Evolutionary conservation across 306 rosid species (phyloP).

Genomic region (Pueraria montana): DNA sequence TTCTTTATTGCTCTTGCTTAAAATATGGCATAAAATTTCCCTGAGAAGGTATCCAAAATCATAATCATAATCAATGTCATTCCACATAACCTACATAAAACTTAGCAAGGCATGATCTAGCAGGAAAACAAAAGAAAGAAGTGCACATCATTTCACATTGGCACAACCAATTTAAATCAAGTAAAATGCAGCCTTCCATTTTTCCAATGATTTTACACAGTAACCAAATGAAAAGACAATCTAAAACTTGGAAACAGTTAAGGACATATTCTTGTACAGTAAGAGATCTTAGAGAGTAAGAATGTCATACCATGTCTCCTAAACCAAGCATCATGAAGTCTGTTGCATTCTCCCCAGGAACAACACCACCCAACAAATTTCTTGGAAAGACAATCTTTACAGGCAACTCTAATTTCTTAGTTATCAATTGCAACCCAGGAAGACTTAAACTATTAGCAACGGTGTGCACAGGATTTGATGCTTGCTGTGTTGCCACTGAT

Average conservation of each 20-base stretch:
- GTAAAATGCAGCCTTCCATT: constrained; percentile 26
- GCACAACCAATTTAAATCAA: constrained; percentile 24
- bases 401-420: constrained; percentile 96
- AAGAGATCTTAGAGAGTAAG: constrained; percentile 32
- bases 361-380: constrained; percentile 83
- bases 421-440: constrained; percentile 92
- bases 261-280: neutral
- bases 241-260: constrained; percentile 19
- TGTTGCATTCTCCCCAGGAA: constrained; percentile 75
- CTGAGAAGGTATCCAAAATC: constrained; percentile 13
- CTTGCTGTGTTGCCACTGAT: constrained; percentile 97
- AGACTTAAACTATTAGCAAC: constrained; percentile 96
- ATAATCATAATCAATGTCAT: constrained; percentile 17
- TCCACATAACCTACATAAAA: constrained; percentile 25
- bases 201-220: neutral
- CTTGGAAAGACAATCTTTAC: constrained; percentile 98
- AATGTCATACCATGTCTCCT: constrained; percentile 88
- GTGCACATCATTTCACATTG: constrained; percentile 10
- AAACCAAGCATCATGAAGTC: constrained; percentile 99
- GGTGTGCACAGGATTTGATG: constrained; percentile 95
- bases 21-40: constrained; percentile 15
- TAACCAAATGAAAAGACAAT: constrained; percentile 23
- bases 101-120: constrained; percentile 19
- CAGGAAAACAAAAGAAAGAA: constrained; percentile 25
- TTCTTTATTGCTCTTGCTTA: constrained; percentile 21